Conservation (phyloP, 2,329 filamentous ascomycete species). For the Colletotrichum horii region DNA sequence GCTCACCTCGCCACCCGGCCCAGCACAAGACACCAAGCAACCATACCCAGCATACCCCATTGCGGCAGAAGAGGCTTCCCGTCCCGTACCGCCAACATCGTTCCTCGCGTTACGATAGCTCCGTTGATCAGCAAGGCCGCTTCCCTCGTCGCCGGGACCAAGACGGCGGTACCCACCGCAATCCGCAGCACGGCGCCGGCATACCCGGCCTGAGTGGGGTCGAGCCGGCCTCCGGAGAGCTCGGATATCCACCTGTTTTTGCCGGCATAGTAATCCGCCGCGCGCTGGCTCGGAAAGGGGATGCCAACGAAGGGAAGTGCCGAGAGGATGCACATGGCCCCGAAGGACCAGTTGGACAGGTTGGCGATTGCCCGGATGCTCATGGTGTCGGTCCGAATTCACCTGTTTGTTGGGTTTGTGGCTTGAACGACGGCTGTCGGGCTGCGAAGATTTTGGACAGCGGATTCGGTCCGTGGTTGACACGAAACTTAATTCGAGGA, state of each 20-base stretch:
- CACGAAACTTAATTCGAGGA: background rate
- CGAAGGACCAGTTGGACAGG: background rate
- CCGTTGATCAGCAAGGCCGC: background rate
- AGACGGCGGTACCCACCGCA: background rate
- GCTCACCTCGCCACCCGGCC: background rate
- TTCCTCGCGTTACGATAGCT: background rate
- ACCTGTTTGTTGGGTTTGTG: background rate
- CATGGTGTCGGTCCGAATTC: background rate
- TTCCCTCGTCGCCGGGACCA: background rate
- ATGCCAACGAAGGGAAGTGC: background rate
- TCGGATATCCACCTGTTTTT: background rate
- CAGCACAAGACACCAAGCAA: background rate
- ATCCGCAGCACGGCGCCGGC: background rate
- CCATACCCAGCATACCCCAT: background rate
- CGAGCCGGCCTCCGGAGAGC: background rate
- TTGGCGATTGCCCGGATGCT: background rate
- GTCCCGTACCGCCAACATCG: background rate
- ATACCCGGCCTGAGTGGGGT: background rate
- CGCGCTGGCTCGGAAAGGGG: background rate
- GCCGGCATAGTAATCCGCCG: background rate
- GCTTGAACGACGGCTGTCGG: background rate
- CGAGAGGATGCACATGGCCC: background rate
- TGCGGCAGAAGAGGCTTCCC: background rate
- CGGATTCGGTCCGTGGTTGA: background rate
- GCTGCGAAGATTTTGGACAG: background rate